Percentiles rank a stretch among this genome's conserved stretches.
Evolutionary conservation across 495 filamentous ascomycete species (phyloP).

Genomic region (Barbatosphaeria neglecta): DNA sequence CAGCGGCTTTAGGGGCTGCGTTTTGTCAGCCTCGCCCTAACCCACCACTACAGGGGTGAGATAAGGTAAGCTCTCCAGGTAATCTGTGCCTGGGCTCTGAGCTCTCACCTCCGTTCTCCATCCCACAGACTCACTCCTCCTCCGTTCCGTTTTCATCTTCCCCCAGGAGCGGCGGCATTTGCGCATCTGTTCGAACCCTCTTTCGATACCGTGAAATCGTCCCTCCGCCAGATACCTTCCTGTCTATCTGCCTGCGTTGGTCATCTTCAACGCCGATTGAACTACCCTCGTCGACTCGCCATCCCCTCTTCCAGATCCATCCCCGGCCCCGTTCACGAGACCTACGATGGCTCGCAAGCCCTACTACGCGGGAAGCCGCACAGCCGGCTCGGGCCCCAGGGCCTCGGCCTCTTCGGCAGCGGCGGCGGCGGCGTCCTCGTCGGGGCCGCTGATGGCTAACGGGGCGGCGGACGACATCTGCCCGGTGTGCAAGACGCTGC

Average conservation of each 20-base stretch:
- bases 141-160: no score
- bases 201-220: no score
- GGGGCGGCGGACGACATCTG: constrained; percentile 58
- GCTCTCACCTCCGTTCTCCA: no score
- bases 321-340: neutral
- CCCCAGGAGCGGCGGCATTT: no score
- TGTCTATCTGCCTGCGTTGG: no score
- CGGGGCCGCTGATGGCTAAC: constrained; percentile 6
- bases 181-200: no score
- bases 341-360: neutral
- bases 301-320: neutral
- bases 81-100: no score
- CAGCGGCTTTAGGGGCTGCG: neutral
- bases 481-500: constrained; percentile 89
- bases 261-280: no score
- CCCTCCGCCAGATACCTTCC: no score
- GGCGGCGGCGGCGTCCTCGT: constrained; percentile 4
- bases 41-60: neutral
- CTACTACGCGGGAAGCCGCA: neutral
- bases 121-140: no score
- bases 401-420: neutral
- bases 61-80: no score
- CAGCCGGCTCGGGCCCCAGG: constrained; percentile 1
- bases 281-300: no score
- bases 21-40: neutral